Base-by-base conservation (phyloP, 1,284 basidiomycete genomes). In the Cystobasidium slooffiae region DNA sequence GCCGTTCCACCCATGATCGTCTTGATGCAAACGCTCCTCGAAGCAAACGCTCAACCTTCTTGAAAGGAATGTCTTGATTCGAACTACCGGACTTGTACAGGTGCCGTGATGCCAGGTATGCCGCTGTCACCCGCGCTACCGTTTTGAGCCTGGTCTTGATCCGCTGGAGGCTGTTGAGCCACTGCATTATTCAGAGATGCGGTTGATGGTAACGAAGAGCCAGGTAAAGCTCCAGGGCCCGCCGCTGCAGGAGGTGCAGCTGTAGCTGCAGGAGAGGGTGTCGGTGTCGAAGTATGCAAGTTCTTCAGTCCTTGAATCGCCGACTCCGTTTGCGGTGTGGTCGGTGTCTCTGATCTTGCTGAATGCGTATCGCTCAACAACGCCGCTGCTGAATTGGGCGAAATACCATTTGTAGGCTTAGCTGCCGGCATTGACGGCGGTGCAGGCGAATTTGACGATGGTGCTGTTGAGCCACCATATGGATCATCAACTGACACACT, bases 241-340 rank as follows among this genome's bases (percentile, higher is more conserved):
- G 43, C 31, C 24, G 53, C 31, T 59, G 58, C 16, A 16, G 56
- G 8, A 49, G 7, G 14, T 3, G 16, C 41, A 49, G 62, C 3
- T 10, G 16, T 61, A 8, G 52, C 24, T 6, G 16, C 43, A 1
- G 56, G 55, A 2, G 31, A n/a, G 1, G 68, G 68, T 14, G 56
- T 62, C 9, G 68, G 68, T 6, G 68, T 72, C 3, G 68, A 58
- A 43, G 69, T 72, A 18, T 43, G 51, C 43, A 72, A 24, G 41
- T 72, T 51, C 69, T 63, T 64, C 52, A 72, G 22, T 43, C 59
- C 69, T 14, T 63, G 49, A 44, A 64, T 72, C 6, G 69, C 69
- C 9, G 58, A 72, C 49, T 72, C 69, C 18, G 69, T 72, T 59
- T 49, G 41, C 7, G 69, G 69, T 18, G 69, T 72, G 10, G 58